Evolutionary conservation across 371 early-diverging fungal species (phyloP), one percentile per base, ranked within the genome.

Genomic region (Mucor racemosus): DNA sequence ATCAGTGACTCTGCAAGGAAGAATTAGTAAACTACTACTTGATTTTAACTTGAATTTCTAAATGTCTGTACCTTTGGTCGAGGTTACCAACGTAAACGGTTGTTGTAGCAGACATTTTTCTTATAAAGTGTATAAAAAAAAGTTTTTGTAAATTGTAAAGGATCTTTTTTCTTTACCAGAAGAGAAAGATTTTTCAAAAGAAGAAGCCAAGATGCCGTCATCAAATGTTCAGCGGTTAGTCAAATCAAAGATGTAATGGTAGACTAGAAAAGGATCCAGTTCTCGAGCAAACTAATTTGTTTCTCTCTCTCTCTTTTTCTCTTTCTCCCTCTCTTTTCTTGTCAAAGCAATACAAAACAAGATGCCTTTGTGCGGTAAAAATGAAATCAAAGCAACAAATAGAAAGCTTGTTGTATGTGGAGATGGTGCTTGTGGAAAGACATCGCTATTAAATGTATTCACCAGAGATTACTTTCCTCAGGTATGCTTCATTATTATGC

Each of bases 41-140:
- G 8, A 1, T 19, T 33, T 41, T 10, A 1, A 34, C 34, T 34
- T 60, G 31, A 3, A 33, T 36, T n/a, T 10, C 5, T 31, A 14
- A 19, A 41, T 26, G 15, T 11, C 7, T 59, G 35, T 65, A 65
- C 83, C 89, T 88, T 68, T 90, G 91, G 81, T 95, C 95, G 66
- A 96, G 84, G 77, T 94, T 95, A 39, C 95, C 95, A 41, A 94
- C 93, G 68, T 95, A 96, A 39, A 94, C 72, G 2, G 66, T 76
- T 40, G 33, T 75, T 38, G 54, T 55, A 53, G 66, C 35, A 61
- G 61, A 55, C 61, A 61, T 67, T 34, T 60, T 46, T 60, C 11
- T 60, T 48, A 48, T 19, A 48, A 46, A 48, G 48, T 48, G 3
- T 48, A 48, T 21, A 48, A 19, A 48, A 48, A 48, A 17, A n/a